A percentile compares a stretch with the other conserved stretches of the same genome.
phyloP scores from a whole-genome alignment of 2,329 filamentous ascomycete species.

The Neophaeococcomyces aloes region DNA sequence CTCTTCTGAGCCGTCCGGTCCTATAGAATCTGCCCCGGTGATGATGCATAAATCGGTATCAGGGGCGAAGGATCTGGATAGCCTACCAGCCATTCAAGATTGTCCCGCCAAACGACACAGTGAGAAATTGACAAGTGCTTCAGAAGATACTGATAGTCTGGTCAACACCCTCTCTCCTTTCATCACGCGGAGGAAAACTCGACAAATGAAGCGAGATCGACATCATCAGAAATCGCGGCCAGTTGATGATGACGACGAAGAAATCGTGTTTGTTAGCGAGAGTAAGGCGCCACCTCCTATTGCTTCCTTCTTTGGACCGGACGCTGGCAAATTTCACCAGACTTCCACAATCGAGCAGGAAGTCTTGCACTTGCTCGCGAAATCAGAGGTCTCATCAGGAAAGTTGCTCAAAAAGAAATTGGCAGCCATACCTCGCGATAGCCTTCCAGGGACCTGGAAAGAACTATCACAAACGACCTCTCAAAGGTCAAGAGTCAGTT shows the following conservation, averaged over 20 bases:
- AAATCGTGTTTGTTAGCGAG: slow-evolving; percentile 10
- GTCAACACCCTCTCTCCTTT: neutral
- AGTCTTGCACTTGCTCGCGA: too few species aligned
- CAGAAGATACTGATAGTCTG: neutral
- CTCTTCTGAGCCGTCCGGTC: neutral
- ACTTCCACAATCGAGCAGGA: neutral
- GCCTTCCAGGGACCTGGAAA: slow-evolving; percentile 28
- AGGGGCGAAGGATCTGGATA: too few species aligned
- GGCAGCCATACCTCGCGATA: slow-evolving; percentile 21
- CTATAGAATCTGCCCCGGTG: neutral
- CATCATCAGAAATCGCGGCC: slow-evolving; percentile 12
- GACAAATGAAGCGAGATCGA: too few species aligned
- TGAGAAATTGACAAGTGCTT: neutral
- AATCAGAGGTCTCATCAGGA: too few species aligned
- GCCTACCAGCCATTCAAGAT: neutral
- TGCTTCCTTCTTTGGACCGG: slow-evolving; percentile 1
- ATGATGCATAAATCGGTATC: too few species aligned
- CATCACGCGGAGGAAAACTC: neutral
- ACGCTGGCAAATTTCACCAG: neutral
- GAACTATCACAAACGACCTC: slow-evolving; percentile 9
- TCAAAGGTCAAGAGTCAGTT: slow-evolving; percentile 14
- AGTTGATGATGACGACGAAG: slow-evolving; percentile 21
- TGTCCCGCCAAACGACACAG: slow-evolving; percentile 6
- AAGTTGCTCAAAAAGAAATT: slow-evolving; percentile 6
- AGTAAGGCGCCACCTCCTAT: slow-evolving; percentile 2